Conservation (phyloP, 2,329 filamentous ascomycete genomes). For the Scytalidium lignicola region DNA sequence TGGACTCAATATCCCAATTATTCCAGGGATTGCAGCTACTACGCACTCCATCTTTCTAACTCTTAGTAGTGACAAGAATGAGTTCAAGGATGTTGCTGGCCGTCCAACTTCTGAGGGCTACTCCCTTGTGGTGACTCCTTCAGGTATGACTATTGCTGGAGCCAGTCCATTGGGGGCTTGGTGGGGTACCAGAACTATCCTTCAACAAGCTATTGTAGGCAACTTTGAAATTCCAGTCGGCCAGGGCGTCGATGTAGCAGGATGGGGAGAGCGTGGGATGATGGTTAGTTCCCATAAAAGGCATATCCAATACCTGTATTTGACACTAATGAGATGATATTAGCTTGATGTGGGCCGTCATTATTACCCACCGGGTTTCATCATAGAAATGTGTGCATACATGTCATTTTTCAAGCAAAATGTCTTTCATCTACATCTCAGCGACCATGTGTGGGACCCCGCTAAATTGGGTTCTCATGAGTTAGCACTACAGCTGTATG, state of each 20-base stretch:
- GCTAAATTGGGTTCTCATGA: conserved; percentile 36
- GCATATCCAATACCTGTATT: conserved; percentile 2
- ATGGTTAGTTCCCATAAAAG: conserved; percentile 23
- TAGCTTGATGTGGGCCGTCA: conserved; percentile 47
- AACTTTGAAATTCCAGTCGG: conserved; percentile 34
- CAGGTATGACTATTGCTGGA: conserved; percentile 41
- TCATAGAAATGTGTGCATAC: conserved; percentile 51
- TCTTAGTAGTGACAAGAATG: conserved; percentile 28
- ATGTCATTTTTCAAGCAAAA: conserved; percentile 56
- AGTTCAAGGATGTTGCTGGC: conserved; percentile 38
- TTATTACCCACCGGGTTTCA: conserved; percentile 46
- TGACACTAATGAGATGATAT: conserved; percentile 11
- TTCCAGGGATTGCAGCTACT: conserved; percentile 13
- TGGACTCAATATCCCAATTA: conserved; percentile 22
- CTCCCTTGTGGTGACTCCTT: conserved; percentile 32
- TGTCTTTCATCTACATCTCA: conserved; percentile 50
- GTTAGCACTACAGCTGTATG: conserved; percentile 41
- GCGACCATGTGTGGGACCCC: conserved; percentile 49
- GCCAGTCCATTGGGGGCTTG: conserved; percentile 48
- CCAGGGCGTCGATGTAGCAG: conserved; percentile 39
- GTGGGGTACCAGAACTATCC: conserved; percentile 51
- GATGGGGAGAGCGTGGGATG: conserved; percentile 42
- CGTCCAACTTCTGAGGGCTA: conserved; percentile 43
- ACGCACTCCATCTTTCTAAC: conserved; percentile 36
- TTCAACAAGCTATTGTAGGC: conserved; percentile 42